phyloP scores from a whole-genome alignment of 148 eudicot species.

The Persicaria maculosa region DNA sequence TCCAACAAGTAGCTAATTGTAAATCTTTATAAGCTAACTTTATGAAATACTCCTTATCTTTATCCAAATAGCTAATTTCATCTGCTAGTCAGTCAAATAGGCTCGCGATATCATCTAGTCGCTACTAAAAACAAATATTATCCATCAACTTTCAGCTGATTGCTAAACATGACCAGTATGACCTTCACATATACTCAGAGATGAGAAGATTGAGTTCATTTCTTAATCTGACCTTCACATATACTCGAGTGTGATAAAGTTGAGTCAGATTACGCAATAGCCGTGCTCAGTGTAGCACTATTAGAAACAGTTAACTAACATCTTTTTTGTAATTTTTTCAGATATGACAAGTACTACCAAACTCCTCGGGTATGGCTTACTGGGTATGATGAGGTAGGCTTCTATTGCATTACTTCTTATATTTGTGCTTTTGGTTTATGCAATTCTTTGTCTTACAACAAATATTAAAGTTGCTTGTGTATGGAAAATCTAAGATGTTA shows the following conservation, averaged over 20 bases:
- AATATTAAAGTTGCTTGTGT: background rate
- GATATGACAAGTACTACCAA: constrained; percentile 97
- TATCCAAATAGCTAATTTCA: constrained; percentile 3
- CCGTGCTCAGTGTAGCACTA: background rate
- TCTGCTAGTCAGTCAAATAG: constrained; percentile 4
- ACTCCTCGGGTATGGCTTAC: constrained; percentile 99
- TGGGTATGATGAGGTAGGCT: constrained; percentile 91
- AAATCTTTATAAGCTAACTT: background rate
- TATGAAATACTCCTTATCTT: background rate
- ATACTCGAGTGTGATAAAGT: background rate
- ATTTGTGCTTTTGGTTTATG: background rate
- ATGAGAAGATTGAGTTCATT: background rate
- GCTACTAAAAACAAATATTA: background rate
- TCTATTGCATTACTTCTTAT: background rate
- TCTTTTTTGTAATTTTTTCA: constrained; percentile 17
- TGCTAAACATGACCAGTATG: background rate
- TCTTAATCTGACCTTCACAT: background rate
- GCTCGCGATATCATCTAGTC: background rate
- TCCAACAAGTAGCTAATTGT: background rate
- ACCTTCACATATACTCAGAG: background rate
- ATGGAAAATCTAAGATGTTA: background rate
- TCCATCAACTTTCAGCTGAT: background rate
- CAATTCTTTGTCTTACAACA: background rate
- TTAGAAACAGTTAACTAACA: background rate
- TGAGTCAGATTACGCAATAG: background rate